Percentiles rank a stretch among this genome's conserved stretches.
phyloP scores from a whole-genome alignment of 768 basidiomycete species.

The Leucocoprinus sp. region DNA sequence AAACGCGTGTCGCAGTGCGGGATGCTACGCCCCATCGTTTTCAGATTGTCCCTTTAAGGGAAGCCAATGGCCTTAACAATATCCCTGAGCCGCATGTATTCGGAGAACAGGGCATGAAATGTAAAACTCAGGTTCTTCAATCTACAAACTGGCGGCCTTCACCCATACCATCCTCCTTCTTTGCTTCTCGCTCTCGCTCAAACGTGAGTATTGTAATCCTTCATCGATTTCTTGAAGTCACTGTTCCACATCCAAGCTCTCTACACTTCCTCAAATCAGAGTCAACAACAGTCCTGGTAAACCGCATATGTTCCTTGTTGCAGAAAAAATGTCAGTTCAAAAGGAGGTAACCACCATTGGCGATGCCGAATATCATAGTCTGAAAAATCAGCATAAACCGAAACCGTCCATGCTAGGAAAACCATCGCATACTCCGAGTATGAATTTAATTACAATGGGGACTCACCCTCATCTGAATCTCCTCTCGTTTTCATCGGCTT shows the following conservation, averaged over 20 bases:
- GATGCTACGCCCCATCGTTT: conserved; percentile 36
- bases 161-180: background rate
- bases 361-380: no score
- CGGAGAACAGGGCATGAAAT: background rate
- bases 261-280: background rate
- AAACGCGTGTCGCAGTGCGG: conserved; percentile 36
- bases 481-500: background rate
- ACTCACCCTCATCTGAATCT: background rate
- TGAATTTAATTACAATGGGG: background rate
- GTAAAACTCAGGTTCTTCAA: background rate
- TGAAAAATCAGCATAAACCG: no score
- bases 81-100: background rate
- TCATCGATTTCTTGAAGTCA: background rate
- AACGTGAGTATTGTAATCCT: background rate
- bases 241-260: background rate
- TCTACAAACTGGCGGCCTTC: background rate
- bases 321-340: background rate
- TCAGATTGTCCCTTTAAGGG: conserved; percentile 33
- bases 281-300: background rate
- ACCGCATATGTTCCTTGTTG: background rate
- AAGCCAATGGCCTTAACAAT: conserved; percentile 19
- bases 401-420: no score
- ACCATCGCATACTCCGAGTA: background rate
- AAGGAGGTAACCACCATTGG: no score
- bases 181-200: background rate